Base-by-base conservation (phyloP, 2,329 filamentous ascomycete species). In the Fusarium sp. region DNA sequence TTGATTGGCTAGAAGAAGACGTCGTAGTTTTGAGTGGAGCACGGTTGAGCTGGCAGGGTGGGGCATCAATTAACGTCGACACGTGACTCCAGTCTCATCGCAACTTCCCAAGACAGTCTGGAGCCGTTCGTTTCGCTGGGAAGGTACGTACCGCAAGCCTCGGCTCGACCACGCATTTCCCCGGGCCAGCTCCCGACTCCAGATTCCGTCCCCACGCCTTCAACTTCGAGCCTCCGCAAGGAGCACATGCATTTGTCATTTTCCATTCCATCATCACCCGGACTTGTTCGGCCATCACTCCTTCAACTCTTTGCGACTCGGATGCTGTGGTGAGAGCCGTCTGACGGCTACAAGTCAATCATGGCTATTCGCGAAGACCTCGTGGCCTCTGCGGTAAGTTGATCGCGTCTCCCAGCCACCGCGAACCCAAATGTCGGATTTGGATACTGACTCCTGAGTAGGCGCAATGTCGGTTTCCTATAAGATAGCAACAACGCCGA, bases 301-400 rank as follows among this genome's bases (percentile, higher is more conserved):
- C 58, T 64, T n/a, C 35, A 44, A 66, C 51, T 67, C 59, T 35
- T 46, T 49, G 64, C 62, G 33, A 67, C 27, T 46, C 67, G 62
- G 64, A 67, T 76, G 69, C 79, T 77, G 73, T 66, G 69, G 75
- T 76, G 71, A 75, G 71, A 71, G 75, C 67, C 56, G 59, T 57
- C 66, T 63, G 57, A 64, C 63, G 69, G 64, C 66, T 70, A 40
- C 66, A 63, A 69, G 55, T 76, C 64, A 64, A 78, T 82, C 83
- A 96, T 91, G 87, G 92, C 95, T 87, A 94, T 98, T 86, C 94
- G 96, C 81, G 96, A 98, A 90, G 96, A 98, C 82, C 87, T 98
- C 74, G 91, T 98, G 79, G 88, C 91, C 77, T 97, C 95, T 80
- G 95, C 94, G 81, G 92, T 93, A 87, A 78, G 83, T 82, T 27